phyloP scores from a whole-genome alignment of 805 yeast species.

The Kuraishia piskuri region DNA sequence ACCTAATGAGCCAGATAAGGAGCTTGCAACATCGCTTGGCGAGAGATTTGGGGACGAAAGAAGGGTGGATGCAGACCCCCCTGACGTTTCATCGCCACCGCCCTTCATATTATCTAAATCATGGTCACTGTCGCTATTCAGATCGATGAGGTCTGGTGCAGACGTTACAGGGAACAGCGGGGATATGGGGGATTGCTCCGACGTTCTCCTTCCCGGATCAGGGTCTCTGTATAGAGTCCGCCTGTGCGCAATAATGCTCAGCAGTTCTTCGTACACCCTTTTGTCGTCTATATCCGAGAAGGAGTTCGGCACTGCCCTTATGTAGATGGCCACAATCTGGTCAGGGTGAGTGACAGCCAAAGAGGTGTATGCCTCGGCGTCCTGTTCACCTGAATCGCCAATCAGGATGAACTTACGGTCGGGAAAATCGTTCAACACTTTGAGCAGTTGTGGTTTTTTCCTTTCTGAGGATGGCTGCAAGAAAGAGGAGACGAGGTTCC shows the following conservation, averaged over 20 bases:
- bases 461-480: conserved; percentile 84
- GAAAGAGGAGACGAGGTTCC: conserved; percentile 70
- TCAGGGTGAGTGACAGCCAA: conserved; percentile 55
- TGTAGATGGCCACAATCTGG: conserved; percentile 65
- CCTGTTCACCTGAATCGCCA: conserved; percentile 96
- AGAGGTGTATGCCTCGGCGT: conserved; percentile 81
- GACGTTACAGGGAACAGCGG: neutral
- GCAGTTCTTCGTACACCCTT: conserved; percentile 14
- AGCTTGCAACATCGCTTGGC: neutral
- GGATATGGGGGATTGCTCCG: neutral
- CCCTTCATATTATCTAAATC: neutral
- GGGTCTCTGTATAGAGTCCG: neutral
- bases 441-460: conserved; percentile 56
- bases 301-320: conserved; percentile 67
- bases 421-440: conserved; percentile 67
- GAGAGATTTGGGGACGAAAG: neutral
- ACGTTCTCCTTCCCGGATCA: neutral
- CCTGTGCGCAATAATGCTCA: conserved; percentile 7
- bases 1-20: neutral
- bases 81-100: neutral
- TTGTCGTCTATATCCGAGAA: conserved; percentile 46
- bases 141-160: conserved; percentile 26
- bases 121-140: conserved; percentile 14
- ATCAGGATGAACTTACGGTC: conserved; percentile 69
- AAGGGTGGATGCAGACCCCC: neutral